Evolutionary conservation across 225 moss, liverwort and hornwort species (phyloP).

Genomic region (Bryoerythrophyllum caledonicum): DNA sequence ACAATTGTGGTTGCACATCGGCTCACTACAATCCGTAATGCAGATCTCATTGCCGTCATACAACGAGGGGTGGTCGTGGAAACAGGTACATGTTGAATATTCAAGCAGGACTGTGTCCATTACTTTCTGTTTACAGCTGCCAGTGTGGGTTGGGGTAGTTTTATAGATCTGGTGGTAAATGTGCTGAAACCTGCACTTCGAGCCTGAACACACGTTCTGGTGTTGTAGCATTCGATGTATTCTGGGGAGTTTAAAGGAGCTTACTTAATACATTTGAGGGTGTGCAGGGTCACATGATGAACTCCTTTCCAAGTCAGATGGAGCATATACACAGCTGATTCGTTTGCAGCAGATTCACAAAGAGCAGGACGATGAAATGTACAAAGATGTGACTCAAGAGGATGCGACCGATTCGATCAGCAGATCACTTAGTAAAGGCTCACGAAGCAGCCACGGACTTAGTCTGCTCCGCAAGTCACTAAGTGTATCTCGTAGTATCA

Average conservation of each 20-base stretch:
- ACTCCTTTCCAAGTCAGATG: constrained; percentile 58
- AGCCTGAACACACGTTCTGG: background rate
- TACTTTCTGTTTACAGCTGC: background rate
- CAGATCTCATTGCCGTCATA: constrained; percentile 86
- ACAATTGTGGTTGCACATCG: constrained; percentile 93
- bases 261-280: background rate
- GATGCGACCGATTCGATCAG: constrained; percentile 33
- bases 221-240: background rate
- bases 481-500: constrained; percentile 38
- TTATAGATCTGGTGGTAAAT: background rate
- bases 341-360: constrained; percentile 65
- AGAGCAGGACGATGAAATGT: constrained; percentile 45
- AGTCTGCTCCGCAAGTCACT: constrained; percentile 33
- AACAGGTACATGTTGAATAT: constrained; percentile 53
- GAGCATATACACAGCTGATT: constrained; percentile 80
- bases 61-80: constrained; percentile 85
- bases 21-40: constrained; percentile 87
- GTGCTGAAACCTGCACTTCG: background rate
- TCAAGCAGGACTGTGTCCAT: background rate
- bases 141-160: background rate
- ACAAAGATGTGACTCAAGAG: constrained; percentile 24
- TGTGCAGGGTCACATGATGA: constrained; percentile 75
- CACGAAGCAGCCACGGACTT: constrained; percentile 36
- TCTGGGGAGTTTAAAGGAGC: background rate
- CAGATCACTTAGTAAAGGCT: constrained; percentile 53